phyloP scores from a whole-genome alignment of 2,329 filamentous ascomycete genomes.

The Penicillium sp. region DNA sequence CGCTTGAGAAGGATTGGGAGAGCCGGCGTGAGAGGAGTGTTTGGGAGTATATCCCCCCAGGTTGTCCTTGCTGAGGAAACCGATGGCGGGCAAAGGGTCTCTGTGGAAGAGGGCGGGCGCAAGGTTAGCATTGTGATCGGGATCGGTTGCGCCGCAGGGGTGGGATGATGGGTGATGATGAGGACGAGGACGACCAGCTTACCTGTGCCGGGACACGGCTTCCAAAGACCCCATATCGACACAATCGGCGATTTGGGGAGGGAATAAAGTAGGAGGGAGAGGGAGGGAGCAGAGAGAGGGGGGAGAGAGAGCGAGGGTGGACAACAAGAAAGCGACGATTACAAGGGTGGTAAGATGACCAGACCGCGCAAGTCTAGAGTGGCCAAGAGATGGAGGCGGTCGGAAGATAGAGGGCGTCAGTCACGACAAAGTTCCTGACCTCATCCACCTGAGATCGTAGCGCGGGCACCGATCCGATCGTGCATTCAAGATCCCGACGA shows the following conservation, averaged over 20 bases:
- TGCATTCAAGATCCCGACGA: slow-evolving; percentile 3
- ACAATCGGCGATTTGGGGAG: slow-evolving; percentile 7
- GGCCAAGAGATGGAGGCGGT: not conserved
- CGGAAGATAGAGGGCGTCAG: slow-evolving; percentile 2
- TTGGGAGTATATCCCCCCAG: slow-evolving; percentile 29
- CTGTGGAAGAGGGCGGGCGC: slow-evolving; percentile 18
- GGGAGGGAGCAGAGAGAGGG: not conserved
- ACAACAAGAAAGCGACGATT: too few relatives aligned
- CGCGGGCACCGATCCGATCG: slow-evolving; percentile 4
- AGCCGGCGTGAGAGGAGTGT: slow-evolving; percentile 29
- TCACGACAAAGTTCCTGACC: slow-evolving; percentile 2
- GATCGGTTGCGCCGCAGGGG: not conserved
- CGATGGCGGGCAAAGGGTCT: slow-evolving; percentile 41
- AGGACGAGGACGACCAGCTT: slow-evolving; percentile 14
- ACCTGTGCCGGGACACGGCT: slow-evolving; percentile 34
- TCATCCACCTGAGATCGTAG: slow-evolving; percentile 6
- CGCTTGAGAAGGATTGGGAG: slow-evolving; percentile 37
- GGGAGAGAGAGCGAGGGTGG: not conserved
- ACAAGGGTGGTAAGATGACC: too few relatives aligned
- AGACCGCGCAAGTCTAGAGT: not conserved
- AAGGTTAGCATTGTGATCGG: slow-evolving; percentile 19
- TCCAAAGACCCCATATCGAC: slow-evolving; percentile 35
- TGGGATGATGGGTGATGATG: not conserved
- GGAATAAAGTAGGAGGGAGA: not conserved
- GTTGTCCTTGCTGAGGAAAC: slow-evolving; percentile 37